phyloP scores from a whole-genome alignment of 352 stramenopile genomes.

The Vaucheria bursata region DNA sequence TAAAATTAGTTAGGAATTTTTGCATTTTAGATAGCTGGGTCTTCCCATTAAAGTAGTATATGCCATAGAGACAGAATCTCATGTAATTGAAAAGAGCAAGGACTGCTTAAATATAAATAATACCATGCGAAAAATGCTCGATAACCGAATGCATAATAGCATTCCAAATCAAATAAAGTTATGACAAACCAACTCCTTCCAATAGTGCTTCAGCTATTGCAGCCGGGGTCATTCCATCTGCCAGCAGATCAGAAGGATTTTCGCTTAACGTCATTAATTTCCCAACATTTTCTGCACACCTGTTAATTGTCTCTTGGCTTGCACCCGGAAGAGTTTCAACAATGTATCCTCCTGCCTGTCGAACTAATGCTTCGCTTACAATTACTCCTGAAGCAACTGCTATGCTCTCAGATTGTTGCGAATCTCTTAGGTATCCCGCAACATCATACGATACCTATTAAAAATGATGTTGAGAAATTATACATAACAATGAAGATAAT shows the following conservation, averaged over 20 bases:
- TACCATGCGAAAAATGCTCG: too few relatives aligned
- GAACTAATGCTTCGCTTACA: slow-evolving; percentile 26
- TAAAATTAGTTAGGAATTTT: too few relatives aligned
- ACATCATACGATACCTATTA: slow-evolving; percentile 3
- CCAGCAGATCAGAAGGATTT: slow-evolving; percentile 33
- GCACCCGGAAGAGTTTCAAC: slow-evolving; percentile 46
- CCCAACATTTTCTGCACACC: slow-evolving; percentile 30
- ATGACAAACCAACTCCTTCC: slow-evolving; percentile 25
- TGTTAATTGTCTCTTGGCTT: slow-evolving; percentile 39
- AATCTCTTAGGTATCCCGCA: slow-evolving; percentile 6
- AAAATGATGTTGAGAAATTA: too few relatives aligned
- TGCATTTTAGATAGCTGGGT: too few relatives aligned
- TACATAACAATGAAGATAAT: too few relatives aligned
- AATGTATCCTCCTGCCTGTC: slow-evolving; percentile 37
- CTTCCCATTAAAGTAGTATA: too few relatives aligned
- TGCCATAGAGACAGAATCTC: too few relatives aligned
- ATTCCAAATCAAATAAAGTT: too few relatives aligned
- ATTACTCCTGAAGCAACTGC: not conserved
- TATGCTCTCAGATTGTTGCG: slow-evolving; percentile 6
- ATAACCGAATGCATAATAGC: too few relatives aligned
- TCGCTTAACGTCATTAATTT: slow-evolving; percentile 16
- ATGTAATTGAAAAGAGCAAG: too few relatives aligned
- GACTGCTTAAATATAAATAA: too few relatives aligned
- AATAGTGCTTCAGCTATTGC: slow-evolving; percentile 36
- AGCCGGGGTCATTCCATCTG: slow-evolving; percentile 23